phyloP scores from a whole-genome alignment of 2,329 filamentous ascomycete genomes.

The Metarhizium robertsii region DNA sequence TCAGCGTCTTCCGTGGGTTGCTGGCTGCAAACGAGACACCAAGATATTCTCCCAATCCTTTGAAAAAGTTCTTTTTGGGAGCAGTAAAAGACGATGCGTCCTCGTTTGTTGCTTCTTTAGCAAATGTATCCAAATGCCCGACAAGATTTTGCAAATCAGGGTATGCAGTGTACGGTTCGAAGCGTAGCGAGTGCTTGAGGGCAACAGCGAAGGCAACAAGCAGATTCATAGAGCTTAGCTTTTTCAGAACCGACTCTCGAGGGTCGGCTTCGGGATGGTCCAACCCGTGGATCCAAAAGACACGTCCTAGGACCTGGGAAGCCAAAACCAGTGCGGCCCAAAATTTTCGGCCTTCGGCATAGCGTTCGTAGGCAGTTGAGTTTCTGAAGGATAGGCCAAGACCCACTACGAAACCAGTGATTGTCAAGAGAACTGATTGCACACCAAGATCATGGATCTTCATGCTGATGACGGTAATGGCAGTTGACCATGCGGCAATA shows the following conservation, averaged over 20 bases:
- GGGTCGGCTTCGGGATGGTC: slow-evolving; percentile 38
- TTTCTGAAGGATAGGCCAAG: slow-evolving; percentile 69
- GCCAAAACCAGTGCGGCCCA: slow-evolving; percentile 55
- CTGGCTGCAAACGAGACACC: slow-evolving; percentile 68
- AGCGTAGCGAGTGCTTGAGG: slow-evolving; percentile 74
- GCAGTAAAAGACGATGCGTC: slow-evolving; percentile 23
- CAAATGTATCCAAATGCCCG: slow-evolving; percentile 66
- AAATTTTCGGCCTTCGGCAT: slow-evolving; percentile 53
- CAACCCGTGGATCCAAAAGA: slow-evolving; percentile 75
- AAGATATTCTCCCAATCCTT: slow-evolving; percentile 60
- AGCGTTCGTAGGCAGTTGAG: slow-evolving; percentile 68
- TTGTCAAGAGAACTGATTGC: slow-evolving; percentile 50
- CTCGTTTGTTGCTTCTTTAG: slow-evolving; percentile 40
- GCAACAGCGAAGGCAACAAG: slow-evolving; percentile 68
- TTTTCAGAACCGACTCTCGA: slow-evolving; percentile 61
- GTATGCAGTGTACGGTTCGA: slow-evolving; percentile 73
- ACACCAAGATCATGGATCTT: slow-evolving; percentile 28
- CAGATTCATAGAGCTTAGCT: slow-evolving; percentile 68
- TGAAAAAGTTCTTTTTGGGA: slow-evolving; percentile 44
- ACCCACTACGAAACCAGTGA: slow-evolving; percentile 75
- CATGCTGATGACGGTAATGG: slow-evolving; percentile 48
- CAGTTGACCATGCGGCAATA: slow-evolving; percentile 55
- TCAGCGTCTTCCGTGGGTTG: slow-evolving; percentile 71
- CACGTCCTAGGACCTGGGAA: slow-evolving; percentile 58
- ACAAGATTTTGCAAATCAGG: slow-evolving; percentile 63